Conservation (phyloP, 2,329 filamentous ascomycete species). For the Microcera coccophila region DNA sequence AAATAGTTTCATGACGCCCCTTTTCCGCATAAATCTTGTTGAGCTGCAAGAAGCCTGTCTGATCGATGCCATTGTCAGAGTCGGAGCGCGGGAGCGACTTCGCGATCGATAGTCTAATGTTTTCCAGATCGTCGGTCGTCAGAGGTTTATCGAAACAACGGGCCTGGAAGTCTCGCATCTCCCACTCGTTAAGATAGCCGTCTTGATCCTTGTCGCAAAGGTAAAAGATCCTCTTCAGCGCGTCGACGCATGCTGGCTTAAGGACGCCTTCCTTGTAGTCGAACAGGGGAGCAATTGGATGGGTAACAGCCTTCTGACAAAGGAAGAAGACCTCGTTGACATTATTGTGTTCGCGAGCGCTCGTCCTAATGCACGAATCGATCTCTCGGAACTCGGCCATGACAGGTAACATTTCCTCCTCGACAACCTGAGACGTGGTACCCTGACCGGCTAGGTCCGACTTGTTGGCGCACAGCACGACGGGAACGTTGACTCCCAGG, state of each 20-base stretch:
- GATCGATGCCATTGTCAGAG: slow-evolving; percentile 69
- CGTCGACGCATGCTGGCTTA: slow-evolving; percentile 84
- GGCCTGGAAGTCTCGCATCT: slow-evolving; percentile 85
- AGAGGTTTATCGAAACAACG: slow-evolving; percentile 90
- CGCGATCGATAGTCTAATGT: slow-evolving; percentile 84
- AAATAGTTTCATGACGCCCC: slow-evolving; percentile 95
- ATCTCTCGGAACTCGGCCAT: slow-evolving; percentile 99
- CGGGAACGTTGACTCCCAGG: slow-evolving; percentile 95
- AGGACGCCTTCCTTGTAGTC: slow-evolving; percentile 88
- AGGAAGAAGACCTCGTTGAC: slow-evolving; percentile 97
- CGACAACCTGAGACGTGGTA: slow-evolving; percentile 77
- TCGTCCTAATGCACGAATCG: slow-evolving; percentile 93
- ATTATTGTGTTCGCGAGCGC: slow-evolving; percentile 85
- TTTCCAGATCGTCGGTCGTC: slow-evolving; percentile 74
- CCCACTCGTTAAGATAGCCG: slow-evolving; percentile 81
- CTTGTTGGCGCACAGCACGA: slow-evolving; percentile 96
- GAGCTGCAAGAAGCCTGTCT: slow-evolving; percentile 78
- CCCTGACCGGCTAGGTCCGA: slow-evolving; percentile 77
- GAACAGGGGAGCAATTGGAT: slow-evolving; percentile 93
- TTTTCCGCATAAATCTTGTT: slow-evolving; percentile 98
- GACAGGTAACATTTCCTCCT: slow-evolving; percentile 96
- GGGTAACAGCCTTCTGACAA: slow-evolving; percentile 95
- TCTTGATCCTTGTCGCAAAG: slow-evolving; percentile 96
- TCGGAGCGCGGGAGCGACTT: slow-evolving; percentile 62
- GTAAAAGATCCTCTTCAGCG: slow-evolving; percentile 87